Conservation (phyloP, 129 eudicot genomes). For the Flaveria brownii region DNA sequence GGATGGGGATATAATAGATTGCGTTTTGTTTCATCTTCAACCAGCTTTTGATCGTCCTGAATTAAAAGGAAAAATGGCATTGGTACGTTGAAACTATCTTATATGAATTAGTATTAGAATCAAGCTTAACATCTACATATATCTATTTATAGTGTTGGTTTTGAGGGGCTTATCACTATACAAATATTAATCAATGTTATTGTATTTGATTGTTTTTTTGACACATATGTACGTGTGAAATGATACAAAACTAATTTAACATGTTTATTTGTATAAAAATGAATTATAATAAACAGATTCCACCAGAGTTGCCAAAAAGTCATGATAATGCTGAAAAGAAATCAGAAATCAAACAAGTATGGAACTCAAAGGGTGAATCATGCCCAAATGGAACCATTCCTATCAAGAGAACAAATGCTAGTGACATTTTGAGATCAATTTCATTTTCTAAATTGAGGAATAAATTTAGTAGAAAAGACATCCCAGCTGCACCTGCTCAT, state of each 20-base stretch:
- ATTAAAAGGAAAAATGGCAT: conserved; percentile 48
- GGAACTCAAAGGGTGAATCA: conserved; percentile 65
- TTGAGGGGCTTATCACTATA: neutral
- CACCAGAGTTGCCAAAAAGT: conserved; percentile 63
- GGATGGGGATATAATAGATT: conserved; percentile 93
- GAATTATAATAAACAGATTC: conserved; percentile 39
- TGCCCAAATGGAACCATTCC: conserved; percentile 86
- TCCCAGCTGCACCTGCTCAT: conserved; percentile 48
- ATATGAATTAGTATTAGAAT: too few species aligned
- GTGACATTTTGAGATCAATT: conserved; percentile 54
- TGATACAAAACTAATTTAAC: neutral
- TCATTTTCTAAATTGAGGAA: conserved; percentile 51
- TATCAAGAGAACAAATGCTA: conserved; percentile 65
- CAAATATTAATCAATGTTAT: too few species aligned
- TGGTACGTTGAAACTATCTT: conserved; percentile 37
- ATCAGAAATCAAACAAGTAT: conserved; percentile 56
- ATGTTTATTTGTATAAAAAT: neutral
- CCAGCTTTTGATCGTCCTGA: conserved; percentile 78
- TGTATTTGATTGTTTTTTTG: too few species aligned
- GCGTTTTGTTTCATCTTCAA: conserved; percentile 68
- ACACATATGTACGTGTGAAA: too few species aligned
- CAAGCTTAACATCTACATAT: too few species aligned
- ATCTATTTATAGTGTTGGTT: too few species aligned
- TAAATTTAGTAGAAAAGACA: conserved; percentile 44
- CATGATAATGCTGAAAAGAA: conserved; percentile 24